phyloP scores from a whole-genome alignment of 345 rosid species.

The Firmiana major region DNA sequence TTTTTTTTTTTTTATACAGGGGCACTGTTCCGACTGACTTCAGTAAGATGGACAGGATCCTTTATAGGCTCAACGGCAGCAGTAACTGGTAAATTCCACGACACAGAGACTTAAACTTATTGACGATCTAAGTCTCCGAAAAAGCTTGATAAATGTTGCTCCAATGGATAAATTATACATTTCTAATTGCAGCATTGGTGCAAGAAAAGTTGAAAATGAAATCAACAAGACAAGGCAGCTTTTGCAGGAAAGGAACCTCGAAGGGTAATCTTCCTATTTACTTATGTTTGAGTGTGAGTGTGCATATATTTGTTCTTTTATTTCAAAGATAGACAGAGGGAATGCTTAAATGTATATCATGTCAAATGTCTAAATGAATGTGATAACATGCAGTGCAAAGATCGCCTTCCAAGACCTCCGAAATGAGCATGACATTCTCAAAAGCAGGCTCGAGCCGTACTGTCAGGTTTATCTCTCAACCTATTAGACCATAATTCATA shows the following conservation, averaged over 20 bases:
- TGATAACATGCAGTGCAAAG: constrained; percentile 13
- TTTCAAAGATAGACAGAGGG: too few relatives aligned
- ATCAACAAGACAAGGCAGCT: constrained; percentile 8
- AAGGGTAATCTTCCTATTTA: constrained; percentile 19
- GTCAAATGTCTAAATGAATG: not conserved
- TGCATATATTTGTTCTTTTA: too few relatives aligned
- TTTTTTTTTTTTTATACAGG: constrained; percentile 1
- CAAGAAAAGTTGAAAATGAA: constrained; percentile 20
- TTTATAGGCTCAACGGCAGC: too few relatives aligned
- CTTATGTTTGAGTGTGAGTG: too few relatives aligned
- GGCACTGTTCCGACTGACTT: constrained; percentile 14
- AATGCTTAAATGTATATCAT: too few relatives aligned
- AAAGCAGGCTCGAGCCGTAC: constrained; percentile 17
- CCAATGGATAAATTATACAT: too few relatives aligned
- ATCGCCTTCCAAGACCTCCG: constrained; percentile 17
- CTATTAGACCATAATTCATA: not conserved
- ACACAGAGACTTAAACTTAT: too few relatives aligned
- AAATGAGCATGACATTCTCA: not conserved
- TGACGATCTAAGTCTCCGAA: too few relatives aligned
- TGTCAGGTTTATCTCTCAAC: constrained; percentile 23
- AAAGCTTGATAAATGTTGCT: not conserved
- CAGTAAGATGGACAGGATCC: not conserved
- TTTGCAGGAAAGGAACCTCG: constrained; percentile 4
- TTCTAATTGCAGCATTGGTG: constrained; percentile 29
- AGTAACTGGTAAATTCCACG: too few relatives aligned